Evolutionary conservation across 2,329 filamentous ascomycete genomes (phyloP).

Genomic region (Lachnellula willkommii): DNA sequence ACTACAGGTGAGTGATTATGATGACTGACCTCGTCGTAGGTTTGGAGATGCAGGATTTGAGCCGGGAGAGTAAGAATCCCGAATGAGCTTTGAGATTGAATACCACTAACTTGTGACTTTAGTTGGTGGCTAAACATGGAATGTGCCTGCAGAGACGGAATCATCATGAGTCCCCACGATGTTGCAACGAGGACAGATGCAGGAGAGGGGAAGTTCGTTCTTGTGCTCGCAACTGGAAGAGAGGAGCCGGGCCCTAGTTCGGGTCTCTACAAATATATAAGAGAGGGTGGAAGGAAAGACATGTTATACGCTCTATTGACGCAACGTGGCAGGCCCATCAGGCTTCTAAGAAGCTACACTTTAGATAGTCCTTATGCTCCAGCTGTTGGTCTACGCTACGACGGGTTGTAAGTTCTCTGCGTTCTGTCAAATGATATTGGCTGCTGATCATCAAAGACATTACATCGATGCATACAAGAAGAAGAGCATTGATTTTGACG

Average conservation of each 20-base stretch:
- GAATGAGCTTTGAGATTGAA: not conserved
- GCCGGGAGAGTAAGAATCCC: conserved; percentile 42
- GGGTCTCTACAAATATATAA: conserved; percentile 39
- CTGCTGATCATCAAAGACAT: conserved; percentile 37
- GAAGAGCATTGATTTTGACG: conserved; percentile 35
- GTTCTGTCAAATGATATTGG: not conserved
- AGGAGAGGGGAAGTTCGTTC: conserved; percentile 35
- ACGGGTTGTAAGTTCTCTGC: conserved; percentile 46
- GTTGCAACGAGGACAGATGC: conserved; percentile 43
- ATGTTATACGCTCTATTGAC: conserved; percentile 47
- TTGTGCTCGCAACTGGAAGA: conserved; percentile 48
- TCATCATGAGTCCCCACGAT: conserved; percentile 42
- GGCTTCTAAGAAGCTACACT: conserved; percentile 47
- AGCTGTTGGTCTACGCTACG: conserved; percentile 48
- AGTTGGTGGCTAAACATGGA: conserved; percentile 56
- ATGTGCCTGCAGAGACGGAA: conserved; percentile 51
- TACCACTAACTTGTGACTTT: conserved; percentile 16
- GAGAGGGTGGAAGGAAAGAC: conserved; percentile 39
- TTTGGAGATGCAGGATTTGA: conserved; percentile 41
- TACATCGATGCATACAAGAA: conserved; percentile 43
- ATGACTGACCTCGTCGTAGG: no score
- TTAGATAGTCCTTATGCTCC: conserved; percentile 50
- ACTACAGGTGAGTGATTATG: no score
- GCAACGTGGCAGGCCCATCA: conserved; percentile 44
- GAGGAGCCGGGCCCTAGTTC: conserved; percentile 40